phyloP scores from a whole-genome alignment of 306 rosid species.

The Trifolium pratense region DNA sequence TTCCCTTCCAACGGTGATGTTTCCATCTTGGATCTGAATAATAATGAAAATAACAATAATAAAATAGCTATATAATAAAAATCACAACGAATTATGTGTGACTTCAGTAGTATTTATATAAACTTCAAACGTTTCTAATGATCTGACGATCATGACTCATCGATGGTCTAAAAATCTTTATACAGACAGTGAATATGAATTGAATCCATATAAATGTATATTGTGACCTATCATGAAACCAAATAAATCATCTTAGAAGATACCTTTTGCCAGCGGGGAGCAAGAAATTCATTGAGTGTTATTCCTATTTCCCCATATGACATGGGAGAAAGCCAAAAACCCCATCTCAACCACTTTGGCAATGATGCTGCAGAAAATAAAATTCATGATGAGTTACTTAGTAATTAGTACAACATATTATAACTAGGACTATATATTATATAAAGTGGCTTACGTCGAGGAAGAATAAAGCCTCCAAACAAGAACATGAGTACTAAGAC shows the following conservation, averaged over 20 bases:
- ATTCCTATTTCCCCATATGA: conserved; percentile 66
- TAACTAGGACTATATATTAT: background rate
- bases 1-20: conserved; percentile 49
- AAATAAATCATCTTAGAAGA: conserved; percentile 11
- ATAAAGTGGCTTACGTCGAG: conserved; percentile 50
- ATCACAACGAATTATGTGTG: background rate
- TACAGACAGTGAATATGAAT: background rate
- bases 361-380: conserved; percentile 59
- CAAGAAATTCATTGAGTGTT: conserved; percentile 61
- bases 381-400: conserved; percentile 36
- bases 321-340: conserved; percentile 69
- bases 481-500: conserved; percentile 53
- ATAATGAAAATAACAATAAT: background rate
- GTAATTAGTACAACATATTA: conserved; percentile 6
- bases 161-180: background rate
- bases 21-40: conserved; percentile 53
- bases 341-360: conserved; percentile 66
- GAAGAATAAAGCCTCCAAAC: conserved; percentile 71
- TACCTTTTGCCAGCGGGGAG: conserved; percentile 74
- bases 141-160: background rate
- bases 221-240: conserved; percentile 21
- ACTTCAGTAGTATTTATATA: background rate
- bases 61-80: background rate
- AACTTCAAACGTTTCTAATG: background rate
- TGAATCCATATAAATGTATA: background rate